Evolutionary conservation across 1,284 basidiomycete genomes (phyloP).

Genomic region (Ceratobasidium sp.): DNA sequence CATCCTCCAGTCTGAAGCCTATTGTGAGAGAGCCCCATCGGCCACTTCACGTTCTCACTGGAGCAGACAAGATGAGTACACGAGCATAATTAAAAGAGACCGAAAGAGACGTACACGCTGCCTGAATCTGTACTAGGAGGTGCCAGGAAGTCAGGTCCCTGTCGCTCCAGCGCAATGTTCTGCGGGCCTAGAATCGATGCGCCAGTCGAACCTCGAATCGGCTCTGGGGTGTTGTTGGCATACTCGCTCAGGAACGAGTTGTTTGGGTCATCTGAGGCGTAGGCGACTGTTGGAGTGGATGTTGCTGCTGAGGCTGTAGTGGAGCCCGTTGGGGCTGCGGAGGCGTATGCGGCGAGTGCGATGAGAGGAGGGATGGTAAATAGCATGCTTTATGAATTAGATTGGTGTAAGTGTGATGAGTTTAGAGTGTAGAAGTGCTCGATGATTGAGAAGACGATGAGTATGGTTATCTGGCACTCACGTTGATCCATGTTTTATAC

Average conservation of each 20-base stretch:
- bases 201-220: neutral
- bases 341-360: conserved; percentile 3
- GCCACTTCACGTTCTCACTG: conserved; percentile 78
- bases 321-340: neutral
- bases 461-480: too few relatives aligned
- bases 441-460: too few relatives aligned
- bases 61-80: too few relatives aligned
- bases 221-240: neutral
- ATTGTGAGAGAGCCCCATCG: conserved; percentile 76
- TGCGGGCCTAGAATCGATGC: conserved; percentile 13
- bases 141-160: conserved; percentile 14
- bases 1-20: conserved; percentile 78
- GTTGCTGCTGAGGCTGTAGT: too few relatives aligned
- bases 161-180: conserved; percentile 14
- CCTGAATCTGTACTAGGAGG: conserved; percentile 17
- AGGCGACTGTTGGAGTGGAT: conserved; percentile 13
- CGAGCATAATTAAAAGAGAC: too few relatives aligned
- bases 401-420: too few relatives aligned
- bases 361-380: conserved; percentile 14
- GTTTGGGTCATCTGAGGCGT: conserved; percentile 27
- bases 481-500: too few relatives aligned
- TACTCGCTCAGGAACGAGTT: conserved; percentile 6
- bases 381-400: neutral
- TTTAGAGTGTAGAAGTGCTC: too few relatives aligned
- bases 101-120: conserved; percentile 8